Evolutionary conservation across 2,329 filamentous ascomycete species (phyloP).

Genomic region (Lachnellula subtilissima): DNA sequence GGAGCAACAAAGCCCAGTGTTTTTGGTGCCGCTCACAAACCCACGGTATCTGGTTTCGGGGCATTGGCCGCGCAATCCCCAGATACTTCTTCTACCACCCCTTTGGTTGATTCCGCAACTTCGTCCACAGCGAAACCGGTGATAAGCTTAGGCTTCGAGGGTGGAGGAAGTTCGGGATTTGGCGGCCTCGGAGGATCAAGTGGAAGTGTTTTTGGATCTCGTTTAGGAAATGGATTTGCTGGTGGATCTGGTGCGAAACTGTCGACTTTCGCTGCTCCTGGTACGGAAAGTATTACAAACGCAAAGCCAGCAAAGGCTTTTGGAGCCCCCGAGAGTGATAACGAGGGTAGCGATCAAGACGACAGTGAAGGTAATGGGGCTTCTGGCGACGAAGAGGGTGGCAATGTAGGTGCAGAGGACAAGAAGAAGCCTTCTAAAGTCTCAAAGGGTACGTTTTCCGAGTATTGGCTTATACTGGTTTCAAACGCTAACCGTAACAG

Average conservation of each 20-base stretch:
- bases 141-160: slow-evolving; percentile 28
- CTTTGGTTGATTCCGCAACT: slow-evolving; percentile 41
- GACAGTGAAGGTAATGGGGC: slow-evolving; percentile 39
- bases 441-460: slow-evolving; percentile 58
- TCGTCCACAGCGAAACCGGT: slow-evolving; percentile 34
- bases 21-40: slow-evolving; percentile 40
- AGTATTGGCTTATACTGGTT: not conserved
- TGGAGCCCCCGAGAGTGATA: slow-evolving; percentile 67
- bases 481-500: slow-evolving; percentile 37
- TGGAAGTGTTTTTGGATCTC: slow-evolving; percentile 38
- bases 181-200: slow-evolving; percentile 36
- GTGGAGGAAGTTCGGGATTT: slow-evolving; percentile 31
- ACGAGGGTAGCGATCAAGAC: slow-evolving; percentile 45
- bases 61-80: slow-evolving; percentile 36
- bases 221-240: slow-evolving; percentile 38
- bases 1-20: slow-evolving; percentile 44
- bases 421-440: slow-evolving; percentile 58
- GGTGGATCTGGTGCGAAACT: slow-evolving; percentile 42
- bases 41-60: slow-evolving; percentile 43
- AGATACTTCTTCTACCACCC: slow-evolving; percentile 12
- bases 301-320: slow-evolving; percentile 68
- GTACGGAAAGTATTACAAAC: slow-evolving; percentile 40
- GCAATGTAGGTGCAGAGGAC: slow-evolving; percentile 49
- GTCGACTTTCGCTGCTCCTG: slow-evolving; percentile 66
- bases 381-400: slow-evolving; percentile 42